Percentiles rank a stretch among this genome's conserved stretches.
These are phyloP conservation scores for Entonaema liquescens DNA, from an alignment of 495 filamentous ascomycete genomes.

Conservation along the genomic window DNA sequence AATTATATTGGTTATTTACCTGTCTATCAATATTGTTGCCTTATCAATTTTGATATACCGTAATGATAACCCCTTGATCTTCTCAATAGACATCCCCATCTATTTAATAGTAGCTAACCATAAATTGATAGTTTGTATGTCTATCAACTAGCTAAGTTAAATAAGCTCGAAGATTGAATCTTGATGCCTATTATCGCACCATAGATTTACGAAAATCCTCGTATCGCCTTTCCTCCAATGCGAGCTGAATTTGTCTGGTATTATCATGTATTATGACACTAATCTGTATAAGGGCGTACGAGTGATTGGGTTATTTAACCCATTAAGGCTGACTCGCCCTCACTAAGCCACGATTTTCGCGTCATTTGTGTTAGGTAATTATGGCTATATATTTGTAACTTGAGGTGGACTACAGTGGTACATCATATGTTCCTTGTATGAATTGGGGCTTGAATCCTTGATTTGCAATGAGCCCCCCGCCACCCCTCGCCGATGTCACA, in stretches of 20 bases:
- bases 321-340: slow-evolving; percentile 13
- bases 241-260: background rate
- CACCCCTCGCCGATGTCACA: background rate
- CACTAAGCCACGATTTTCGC: background rate
- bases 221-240: too few relatives aligned
- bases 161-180: background rate
- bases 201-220: slow-evolving; percentile 6
- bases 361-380: background rate
- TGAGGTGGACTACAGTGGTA: too few relatives aligned
- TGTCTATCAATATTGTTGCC: too few relatives aligned
- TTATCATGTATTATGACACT: background rate
- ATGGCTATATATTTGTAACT: too few relatives aligned
- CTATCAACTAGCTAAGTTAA: background rate
- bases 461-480: background rate
- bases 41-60: too few relatives aligned
- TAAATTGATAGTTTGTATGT: too few relatives aligned
- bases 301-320: background rate
- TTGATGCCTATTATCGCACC: background rate
- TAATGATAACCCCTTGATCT: too few relatives aligned
- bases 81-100: background rate
- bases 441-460: background rate
- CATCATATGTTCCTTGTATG: background rate
- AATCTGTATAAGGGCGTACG: background rate
- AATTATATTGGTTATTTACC: too few relatives aligned
- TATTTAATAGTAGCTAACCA: too few relatives aligned